These are phyloP conservation scores for Schizophyllum amplum DNA, from an alignment of 1,284 basidiomycete species.

Conservation along the genomic window DNA sequence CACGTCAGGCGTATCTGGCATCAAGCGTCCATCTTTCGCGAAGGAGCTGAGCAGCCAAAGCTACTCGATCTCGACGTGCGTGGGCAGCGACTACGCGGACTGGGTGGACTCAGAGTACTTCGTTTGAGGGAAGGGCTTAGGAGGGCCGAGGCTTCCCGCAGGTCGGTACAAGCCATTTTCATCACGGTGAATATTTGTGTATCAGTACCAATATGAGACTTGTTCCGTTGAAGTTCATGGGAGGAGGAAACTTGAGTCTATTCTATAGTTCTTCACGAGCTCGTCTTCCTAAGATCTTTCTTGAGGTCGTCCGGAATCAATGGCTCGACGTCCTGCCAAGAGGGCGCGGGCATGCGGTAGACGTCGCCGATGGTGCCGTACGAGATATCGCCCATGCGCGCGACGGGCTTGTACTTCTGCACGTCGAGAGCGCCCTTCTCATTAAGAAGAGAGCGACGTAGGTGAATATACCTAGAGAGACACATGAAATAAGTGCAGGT, in stretches of 20 bases:
- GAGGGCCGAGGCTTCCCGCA: neutral
- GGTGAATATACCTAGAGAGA: constrained; percentile 38
- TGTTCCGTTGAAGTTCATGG: too few species aligned
- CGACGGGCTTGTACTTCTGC: constrained; percentile 42
- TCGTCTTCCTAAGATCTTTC: neutral
- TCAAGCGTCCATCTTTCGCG: constrained; percentile 30
- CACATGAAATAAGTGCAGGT: too few species aligned
- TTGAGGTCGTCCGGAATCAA: neutral
- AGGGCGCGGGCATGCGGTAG: constrained; percentile 36
- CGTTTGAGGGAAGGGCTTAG: constrained; percentile 12
- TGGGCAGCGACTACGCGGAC: constrained; percentile 32
- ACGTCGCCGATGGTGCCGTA: constrained; percentile 39
- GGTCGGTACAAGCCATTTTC: neutral
- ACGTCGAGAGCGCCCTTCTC: constrained; percentile 39
- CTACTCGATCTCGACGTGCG: constrained; percentile 34
- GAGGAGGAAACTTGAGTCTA: neutral
- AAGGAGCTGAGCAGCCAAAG: constrained; percentile 24
- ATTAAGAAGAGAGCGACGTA: constrained; percentile 43
- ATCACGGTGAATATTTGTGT: neutral
- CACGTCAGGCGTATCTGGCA: constrained; percentile 29
- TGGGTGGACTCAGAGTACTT: constrained; percentile 40
- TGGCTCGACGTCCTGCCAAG: constrained; percentile 27
- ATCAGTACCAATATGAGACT: too few species aligned
- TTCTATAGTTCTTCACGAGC: neutral
- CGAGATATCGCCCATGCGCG: constrained; percentile 48